Evolutionary conservation across 441 rosid species (phyloP).

Genomic region (Breynia disticha): DNA sequence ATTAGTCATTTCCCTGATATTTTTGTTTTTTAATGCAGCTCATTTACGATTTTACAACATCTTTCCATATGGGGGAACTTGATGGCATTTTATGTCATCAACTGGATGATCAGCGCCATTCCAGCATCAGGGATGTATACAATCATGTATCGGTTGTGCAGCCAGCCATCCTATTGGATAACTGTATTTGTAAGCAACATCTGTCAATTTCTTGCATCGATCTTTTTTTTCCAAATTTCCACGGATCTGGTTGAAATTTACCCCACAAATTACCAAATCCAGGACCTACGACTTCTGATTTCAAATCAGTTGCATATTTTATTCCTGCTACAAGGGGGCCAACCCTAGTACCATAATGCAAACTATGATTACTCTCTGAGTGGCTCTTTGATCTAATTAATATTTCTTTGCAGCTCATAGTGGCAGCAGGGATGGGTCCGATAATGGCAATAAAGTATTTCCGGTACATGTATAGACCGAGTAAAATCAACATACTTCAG

Average conservation of each 20-base stretch:
- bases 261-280: too few species aligned
- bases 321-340: too few species aligned
- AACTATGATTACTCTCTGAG: not conserved
- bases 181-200: conserved; percentile 64
- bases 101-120: conserved; percentile 76
- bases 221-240: not conserved
- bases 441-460: conserved; percentile 78
- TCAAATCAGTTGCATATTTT: too few species aligned
- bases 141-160: conserved; percentile 81
- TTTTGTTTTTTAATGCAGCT: conserved; percentile 42
- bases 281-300: too few species aligned
- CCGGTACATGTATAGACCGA: conserved; percentile 84
- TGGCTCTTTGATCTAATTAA: not conserved
- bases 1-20: not conserved
- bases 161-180: conserved; percentile 86
- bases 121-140: conserved; percentile 95
- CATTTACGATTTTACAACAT: conserved; percentile 81
- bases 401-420: conserved; percentile 59
- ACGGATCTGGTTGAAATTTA: not conserved
- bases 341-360: not conserved
- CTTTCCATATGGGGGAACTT: conserved; percentile 95
- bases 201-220: not conserved
- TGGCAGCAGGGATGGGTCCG: conserved; percentile 93
- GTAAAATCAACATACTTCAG: conserved; percentile 90
- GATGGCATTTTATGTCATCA: conserved; percentile 63